Base-by-base conservation (phyloP, 1,284 basidiomycete species). In the Bjerkandera adusta region DNA sequence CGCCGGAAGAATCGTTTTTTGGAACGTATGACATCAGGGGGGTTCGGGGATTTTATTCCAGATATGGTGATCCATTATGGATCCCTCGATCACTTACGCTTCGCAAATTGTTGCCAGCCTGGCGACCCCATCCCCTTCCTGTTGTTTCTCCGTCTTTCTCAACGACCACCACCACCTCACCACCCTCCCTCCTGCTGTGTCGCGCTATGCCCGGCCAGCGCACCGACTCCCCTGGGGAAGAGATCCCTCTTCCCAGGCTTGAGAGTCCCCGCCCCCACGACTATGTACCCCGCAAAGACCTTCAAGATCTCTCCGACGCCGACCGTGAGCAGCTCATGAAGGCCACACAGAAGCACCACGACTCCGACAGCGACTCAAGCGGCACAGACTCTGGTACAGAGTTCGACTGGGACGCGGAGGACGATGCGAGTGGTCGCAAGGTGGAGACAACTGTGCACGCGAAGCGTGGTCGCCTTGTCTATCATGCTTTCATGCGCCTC, bases 381-480 rank as follows among this genome's bases (percentile, higher is more conserved):
- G 75, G 68, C 26, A 84, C 83, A 10, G 76, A 80, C 57, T 72
- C 77, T 1, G 79, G 77, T 12, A 85, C 85, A 56, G 81, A 87
- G 57, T 87, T 89, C 56, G 75, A 87, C 66, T 87, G 85, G 85
- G 81, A 85, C 45, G 75, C 61, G 21, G 69, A 69, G 42, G 70
- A 85, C 48, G 78, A 81, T 40, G 73, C 45, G 24, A 50, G 50
- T 20, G 59, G 59, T 33, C 29, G 37, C 30, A 12, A 8, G 5
- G 36, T 44, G 13, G 57, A 56, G 6, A 55, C 52, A 24, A 45
- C 48, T 11, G 56, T 66, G 38, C 74, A 71, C 56, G 79, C 72
- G 6, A 76, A 69, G 58, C 70, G 76, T 44, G 75, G 76, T 36
- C 74, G 83, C 43, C 71, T 75, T 29, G 57, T 89, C 34, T 89